Base-by-base conservation (phyloP, 83 land plant genomes). In the Diphasiastrum complanatum region DNA sequence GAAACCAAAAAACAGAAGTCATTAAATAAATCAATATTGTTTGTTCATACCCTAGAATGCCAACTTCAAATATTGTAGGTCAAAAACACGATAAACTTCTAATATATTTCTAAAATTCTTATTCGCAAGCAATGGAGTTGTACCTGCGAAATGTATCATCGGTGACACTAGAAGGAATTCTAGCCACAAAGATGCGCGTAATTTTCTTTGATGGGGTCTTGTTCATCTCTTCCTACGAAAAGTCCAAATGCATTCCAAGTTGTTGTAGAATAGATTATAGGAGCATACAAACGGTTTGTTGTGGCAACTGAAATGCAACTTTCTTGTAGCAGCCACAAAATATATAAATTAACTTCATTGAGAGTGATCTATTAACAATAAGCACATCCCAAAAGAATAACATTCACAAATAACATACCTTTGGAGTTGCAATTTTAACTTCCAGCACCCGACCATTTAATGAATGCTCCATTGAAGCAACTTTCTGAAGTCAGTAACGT, bases 371-470 rank as follows among this genome's bases (percentile, higher is more conserved):
- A 60, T 33, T 29, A 67, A 32, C 4, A 40, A 0, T 28, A 14
- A 43, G 46, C 27, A 5, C 27, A 16, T 36, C 25, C 19, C 63
- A 2, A 1, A 24, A 60, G 46, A 60, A n/a, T 4, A 34, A 34
- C 4, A 64, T 16, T 33, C 6, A 0, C 3, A 50, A 27, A 35
- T 5, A 47, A n/a, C 18, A 19, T 63, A 92, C 98, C 91, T 82
- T 93, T 14, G 96, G 99, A 23, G 99, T 93, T 30, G 99, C 99
- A 14, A 89, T 57, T 76, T 93, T 93, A 30, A 85, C 85, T 58
- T 89, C 91, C 67, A 89, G 62, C 71, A 67, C 58, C 63, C 87
- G 64, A 41, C 76, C 75, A 25, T 81, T 78, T 34, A 89, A 82
- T 31, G 74, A 45, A 66, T 85, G 96, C 50, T 82, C 80, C 50